Base-by-base conservation (phyloP, 345 rosid species). In the Stellera chamaejasme region DNA sequence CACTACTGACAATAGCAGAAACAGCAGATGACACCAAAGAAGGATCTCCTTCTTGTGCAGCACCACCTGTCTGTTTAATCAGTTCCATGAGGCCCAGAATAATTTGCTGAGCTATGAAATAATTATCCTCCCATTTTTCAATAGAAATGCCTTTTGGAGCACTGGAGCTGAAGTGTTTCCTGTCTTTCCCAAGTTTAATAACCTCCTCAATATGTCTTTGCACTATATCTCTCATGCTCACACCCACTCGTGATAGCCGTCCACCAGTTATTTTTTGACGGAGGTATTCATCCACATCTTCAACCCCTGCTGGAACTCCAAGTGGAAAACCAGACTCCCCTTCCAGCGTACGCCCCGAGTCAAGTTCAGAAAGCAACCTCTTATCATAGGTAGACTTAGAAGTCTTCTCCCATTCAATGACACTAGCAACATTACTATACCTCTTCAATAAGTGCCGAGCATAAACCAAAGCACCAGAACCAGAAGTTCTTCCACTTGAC, bases 21-120 rank as follows among this genome's bases (percentile, higher is more conserved):
- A 94, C 82, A 15, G 96, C 90, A 69, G 87, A 90, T 50, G 97
- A 83, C 48, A 94, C 88, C 85, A 94, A 75, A 54, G 83, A 79
- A 1, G 99, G 99, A 59, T 94, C 99, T 19, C 99, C 96, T 72
- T 94, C 99, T 62, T 94, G 99, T 54, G 92, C 87, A 67, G 99
- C 97, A 64, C 99, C 97, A 26, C 93, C 96, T 16, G 86, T 85
- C 75, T 94, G 97, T 71, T 73, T 79, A 55, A 94, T 79, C 69
- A 93, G 85, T 2, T 87, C 96, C 95, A 78, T 69, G 51, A 94
- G 64, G 53, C 77, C 96, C 59, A 66, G 50, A 60, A 82, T 75
- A 59, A 90, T 87, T 66, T 82, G 95, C 61, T 94, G 96, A 59
- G 97, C 92, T 53, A 79, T 74, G 71, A 80, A 92, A 78, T 70